These are phyloP conservation scores for Neonectria ditissima DNA, from an alignment of 2,329 filamentous ascomycete genomes.

Conservation along the genomic window DNA sequence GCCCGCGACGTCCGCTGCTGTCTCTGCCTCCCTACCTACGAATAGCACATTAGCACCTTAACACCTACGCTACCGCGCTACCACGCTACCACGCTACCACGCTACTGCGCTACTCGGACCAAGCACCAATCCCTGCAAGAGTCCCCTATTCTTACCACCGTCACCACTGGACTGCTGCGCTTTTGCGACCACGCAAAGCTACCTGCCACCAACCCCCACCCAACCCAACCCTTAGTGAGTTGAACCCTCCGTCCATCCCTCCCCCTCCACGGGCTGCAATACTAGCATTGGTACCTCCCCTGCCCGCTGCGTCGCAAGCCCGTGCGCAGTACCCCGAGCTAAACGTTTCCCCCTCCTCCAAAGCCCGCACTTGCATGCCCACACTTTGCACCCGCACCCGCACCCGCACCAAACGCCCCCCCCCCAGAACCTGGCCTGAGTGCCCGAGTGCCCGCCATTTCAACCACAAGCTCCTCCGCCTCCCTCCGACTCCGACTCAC, in stretches of 20 bases:
- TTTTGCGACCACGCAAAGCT: constrained; percentile 14
- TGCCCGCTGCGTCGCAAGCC: constrained; percentile 17
- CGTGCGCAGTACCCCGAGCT: constrained; percentile 26
- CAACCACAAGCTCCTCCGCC: constrained; percentile 42
- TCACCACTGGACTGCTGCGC: constrained; percentile 4
- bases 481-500: constrained; percentile 42
- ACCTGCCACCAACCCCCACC: constrained; percentile 15
- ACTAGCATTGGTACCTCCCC: constrained; percentile 11
- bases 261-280: too few relatives aligned
- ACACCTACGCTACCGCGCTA: neutral
- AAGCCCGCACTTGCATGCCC: constrained; percentile 28
- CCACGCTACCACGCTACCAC: too few relatives aligned
- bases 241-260: constrained; percentile 21
- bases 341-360: constrained; percentile 15
- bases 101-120: too few relatives aligned
- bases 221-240: constrained; percentile 8
- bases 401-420: constrained; percentile 14
- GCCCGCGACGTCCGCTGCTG: neutral
- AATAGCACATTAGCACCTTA: neutral
- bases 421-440: constrained; percentile 34
- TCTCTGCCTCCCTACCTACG: constrained; percentile 11
- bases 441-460: constrained; percentile 46
- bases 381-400: constrained; percentile 27
- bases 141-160: constrained; percentile 10
- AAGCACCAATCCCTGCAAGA: neutral